phyloP scores from a whole-genome alignment of 2,329 filamentous ascomycete genomes.

The Penicillium sp. region DNA sequence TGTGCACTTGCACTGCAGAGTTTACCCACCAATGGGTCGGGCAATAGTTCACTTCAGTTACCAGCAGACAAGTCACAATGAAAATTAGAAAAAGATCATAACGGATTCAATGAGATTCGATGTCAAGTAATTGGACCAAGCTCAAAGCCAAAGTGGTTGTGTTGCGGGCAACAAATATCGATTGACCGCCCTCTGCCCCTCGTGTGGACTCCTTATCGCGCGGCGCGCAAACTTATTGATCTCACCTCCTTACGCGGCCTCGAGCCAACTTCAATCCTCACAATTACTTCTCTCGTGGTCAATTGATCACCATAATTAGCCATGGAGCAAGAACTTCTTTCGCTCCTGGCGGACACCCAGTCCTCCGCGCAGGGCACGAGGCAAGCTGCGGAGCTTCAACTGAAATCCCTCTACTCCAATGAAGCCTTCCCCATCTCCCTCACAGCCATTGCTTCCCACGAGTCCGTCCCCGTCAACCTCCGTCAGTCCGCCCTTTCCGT shows the following conservation, averaged over 20 bases:
- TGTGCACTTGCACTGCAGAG: background rate
- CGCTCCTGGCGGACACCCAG: conserved; percentile 84
- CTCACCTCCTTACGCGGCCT: background rate
- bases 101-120: background rate
- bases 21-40: background rate
- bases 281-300: background rate
- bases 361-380: conserved; percentile 71
- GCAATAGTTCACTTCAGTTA: background rate
- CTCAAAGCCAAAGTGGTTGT: background rate
- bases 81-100: background rate
- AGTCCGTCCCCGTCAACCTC: conserved; percentile 68
- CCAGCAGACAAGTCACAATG: background rate
- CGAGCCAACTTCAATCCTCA: background rate
- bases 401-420: conserved; percentile 67
- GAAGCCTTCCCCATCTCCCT: conserved; percentile 75
- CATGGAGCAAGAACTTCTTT: conserved; percentile 92
- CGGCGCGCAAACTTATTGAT: background rate
- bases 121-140: background rate
- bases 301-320: conserved; percentile 18
- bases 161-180: background rate
- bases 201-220: conserved; percentile 10
- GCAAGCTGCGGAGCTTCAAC: conserved; percentile 80
- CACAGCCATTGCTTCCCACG: conserved; percentile 74
- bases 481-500: conserved; percentile 79
- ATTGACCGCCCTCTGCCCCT: conserved; percentile 8